Evolutionary conservation across 768 basidiomycete species (phyloP).

Genomic region (Tulasnella sp.): DNA sequence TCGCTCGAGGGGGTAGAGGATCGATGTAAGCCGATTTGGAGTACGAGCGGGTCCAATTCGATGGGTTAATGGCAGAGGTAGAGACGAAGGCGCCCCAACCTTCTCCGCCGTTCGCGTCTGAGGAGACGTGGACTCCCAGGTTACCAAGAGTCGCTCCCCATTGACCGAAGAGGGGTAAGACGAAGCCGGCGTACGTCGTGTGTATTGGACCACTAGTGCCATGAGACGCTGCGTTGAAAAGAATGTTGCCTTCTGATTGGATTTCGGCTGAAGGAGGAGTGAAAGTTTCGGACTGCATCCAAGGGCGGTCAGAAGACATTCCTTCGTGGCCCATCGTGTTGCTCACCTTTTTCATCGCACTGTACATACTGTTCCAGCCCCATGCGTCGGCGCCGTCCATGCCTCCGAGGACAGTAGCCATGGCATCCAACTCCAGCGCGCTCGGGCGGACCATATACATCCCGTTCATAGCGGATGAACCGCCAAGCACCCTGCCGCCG

Average conservation of each 20-base stretch:
- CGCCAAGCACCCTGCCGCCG: conserved; percentile 67
- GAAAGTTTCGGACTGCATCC: conserved; percentile 55
- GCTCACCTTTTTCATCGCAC: conserved; percentile 48
- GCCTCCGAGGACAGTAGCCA: conserved; percentile 45
- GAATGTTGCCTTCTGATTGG: conserved; percentile 51
- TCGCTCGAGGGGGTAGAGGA: conserved; percentile 61
- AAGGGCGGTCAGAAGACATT: background rate
- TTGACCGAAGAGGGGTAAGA: conserved; percentile 55
- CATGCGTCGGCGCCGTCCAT: conserved; percentile 42
- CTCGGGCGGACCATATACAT: conserved; percentile 66
- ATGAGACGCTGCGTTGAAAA: conserved; percentile 52
- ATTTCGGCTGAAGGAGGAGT: conserved; percentile 54
- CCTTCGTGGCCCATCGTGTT: background rate
- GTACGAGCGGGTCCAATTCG: conserved; percentile 67
- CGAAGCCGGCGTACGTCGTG: conserved; percentile 57
- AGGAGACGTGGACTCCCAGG: conserved; percentile 49
- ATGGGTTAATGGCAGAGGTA: conserved; percentile 62
- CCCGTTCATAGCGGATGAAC: conserved; percentile 70
- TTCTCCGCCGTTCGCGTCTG: conserved; percentile 54
- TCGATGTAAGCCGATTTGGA: conserved; percentile 69
- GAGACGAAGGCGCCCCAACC: conserved; percentile 59
- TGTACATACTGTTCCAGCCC: conserved; percentile 54
- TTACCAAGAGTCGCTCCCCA: conserved; percentile 58
- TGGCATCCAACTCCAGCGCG: conserved; percentile 53
- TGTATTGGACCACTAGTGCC: conserved; percentile 59